Conservation (phyloP, 2,329 filamentous ascomycete species). For the Sporothrix luriei region DNA sequence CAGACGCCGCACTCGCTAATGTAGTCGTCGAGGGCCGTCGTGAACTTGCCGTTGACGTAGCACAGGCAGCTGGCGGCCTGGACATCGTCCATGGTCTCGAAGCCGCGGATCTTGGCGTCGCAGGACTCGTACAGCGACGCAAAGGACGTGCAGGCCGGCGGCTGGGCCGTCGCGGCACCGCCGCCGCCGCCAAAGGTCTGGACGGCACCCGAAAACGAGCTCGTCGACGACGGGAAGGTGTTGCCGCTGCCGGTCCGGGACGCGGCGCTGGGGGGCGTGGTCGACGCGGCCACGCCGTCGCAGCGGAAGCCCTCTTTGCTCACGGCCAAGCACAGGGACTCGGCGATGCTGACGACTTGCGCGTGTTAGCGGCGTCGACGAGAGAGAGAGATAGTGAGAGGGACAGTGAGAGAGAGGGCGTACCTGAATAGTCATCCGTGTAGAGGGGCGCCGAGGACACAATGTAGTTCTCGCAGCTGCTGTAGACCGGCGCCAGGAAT, state of each 20-base stretch:
- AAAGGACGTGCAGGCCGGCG: slow-evolving; percentile 38
- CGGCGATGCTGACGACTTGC: slow-evolving; percentile 25
- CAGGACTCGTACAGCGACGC: slow-evolving; percentile 36
- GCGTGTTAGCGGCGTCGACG: not conserved
- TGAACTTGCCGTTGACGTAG: slow-evolving; percentile 34
- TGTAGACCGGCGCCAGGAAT: slow-evolving; percentile 35
- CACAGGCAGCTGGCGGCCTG: slow-evolving; percentile 39
- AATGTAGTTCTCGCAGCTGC: slow-evolving; percentile 39
- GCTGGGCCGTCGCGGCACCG: slow-evolving; percentile 14
- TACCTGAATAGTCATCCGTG: slow-evolving; percentile 31
- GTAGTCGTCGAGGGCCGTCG: slow-evolving; percentile 39
- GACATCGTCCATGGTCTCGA: slow-evolving; percentile 29
- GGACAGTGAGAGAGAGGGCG: not conserved
- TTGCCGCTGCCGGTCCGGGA: slow-evolving; percentile 1
- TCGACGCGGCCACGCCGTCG: slow-evolving; percentile 25
- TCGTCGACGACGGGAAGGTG: not conserved
- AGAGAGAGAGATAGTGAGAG: too few relatives aligned
- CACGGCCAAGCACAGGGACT: slow-evolving; percentile 28
- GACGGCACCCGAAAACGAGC: not conserved
- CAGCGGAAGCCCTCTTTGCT: slow-evolving; percentile 31
- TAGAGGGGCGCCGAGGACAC: slow-evolving; percentile 26
- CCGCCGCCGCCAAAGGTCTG: not conserved
- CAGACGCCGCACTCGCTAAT: slow-evolving; percentile 36
- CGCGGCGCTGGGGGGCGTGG: not conserved
- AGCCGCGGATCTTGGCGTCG: slow-evolving; percentile 27